Evolutionary conservation across 2,329 filamentous ascomycete species (phyloP).

Genomic region (Epichloe hybrida): DNA sequence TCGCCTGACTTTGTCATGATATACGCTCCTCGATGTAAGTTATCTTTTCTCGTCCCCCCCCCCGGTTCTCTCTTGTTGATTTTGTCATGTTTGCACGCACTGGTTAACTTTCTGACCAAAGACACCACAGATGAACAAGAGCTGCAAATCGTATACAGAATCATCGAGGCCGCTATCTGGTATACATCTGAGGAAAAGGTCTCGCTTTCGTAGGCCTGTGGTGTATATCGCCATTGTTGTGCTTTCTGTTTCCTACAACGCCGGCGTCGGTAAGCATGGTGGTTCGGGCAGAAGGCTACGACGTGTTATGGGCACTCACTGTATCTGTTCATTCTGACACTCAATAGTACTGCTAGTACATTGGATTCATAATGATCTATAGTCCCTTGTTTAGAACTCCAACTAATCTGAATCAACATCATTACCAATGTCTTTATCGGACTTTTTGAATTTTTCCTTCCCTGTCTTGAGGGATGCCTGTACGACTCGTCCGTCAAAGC

Average conservation of each 20-base stretch:
- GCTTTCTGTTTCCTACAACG: too few species aligned
- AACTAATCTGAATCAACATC: constrained; percentile 23
- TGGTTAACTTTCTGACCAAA: not conserved
- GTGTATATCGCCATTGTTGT: too few species aligned
- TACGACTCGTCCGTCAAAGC: constrained; percentile 59
- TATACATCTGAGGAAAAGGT: constrained; percentile 38
- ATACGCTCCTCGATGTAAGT: constrained; percentile 56
- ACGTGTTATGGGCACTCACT: too few species aligned
- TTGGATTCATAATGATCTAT: not conserved
- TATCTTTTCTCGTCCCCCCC: not conserved
- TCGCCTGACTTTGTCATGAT: constrained; percentile 67
- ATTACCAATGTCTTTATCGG: constrained; percentile 37
- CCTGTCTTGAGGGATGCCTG: constrained; percentile 59
- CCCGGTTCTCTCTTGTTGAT: not conserved
- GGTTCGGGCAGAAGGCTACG: too few species aligned
- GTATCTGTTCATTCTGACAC: too few species aligned
- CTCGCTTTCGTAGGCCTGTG: constrained; percentile 14
- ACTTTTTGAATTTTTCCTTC: constrained; percentile 59
- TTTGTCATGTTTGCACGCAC: not conserved
- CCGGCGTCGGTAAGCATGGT: too few species aligned
- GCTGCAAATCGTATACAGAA: constrained; percentile 49
- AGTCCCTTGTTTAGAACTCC: too few species aligned
- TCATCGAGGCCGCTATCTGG: constrained; percentile 65
- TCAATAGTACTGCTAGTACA: not conserved
- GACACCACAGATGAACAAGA: constrained; percentile 42